Percentiles rank a stretch among this genome's conserved stretches.
Conservation (phyloP, 2,329 filamentous ascomycete species). For the Penicillium capsulatum region DNA sequence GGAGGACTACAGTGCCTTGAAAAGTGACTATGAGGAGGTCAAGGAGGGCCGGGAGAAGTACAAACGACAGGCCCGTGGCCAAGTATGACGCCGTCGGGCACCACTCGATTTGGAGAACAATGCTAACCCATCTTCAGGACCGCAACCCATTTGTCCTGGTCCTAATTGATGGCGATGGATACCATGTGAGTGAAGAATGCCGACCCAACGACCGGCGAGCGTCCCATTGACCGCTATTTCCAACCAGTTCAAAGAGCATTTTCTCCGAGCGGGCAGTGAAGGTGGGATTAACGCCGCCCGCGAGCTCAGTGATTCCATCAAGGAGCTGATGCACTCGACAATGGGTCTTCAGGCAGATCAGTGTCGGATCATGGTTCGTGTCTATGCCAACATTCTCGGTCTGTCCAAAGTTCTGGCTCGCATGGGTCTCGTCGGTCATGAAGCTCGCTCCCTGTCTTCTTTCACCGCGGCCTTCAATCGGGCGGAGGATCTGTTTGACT, state of each 20-base stretch:
- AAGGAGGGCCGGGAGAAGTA: conserved; percentile 53
- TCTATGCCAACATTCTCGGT: conserved; percentile 55
- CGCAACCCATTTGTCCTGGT: conserved; percentile 59
- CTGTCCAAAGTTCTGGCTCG: conserved; percentile 51
- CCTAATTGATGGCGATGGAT: conserved; percentile 60
- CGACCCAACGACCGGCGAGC: too few species aligned
- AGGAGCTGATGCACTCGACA: conserved; percentile 41
- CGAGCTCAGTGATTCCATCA: conserved; percentile 50
- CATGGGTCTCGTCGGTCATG: conserved; percentile 48
- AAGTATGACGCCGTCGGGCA: conserved; percentile 27
- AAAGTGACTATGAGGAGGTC: conserved; percentile 56
- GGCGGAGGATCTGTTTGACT: conserved; percentile 57
- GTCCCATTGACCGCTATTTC: not conserved
- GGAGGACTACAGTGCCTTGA: conserved; percentile 53
- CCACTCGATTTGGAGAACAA: conserved; percentile 1
- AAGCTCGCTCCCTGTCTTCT: conserved; percentile 54
- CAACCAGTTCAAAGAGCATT: conserved; percentile 55
- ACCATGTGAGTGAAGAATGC: conserved; percentile 34
- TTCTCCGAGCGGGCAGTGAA: conserved; percentile 47
- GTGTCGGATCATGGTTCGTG: conserved; percentile 53
- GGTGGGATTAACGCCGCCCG: conserved; percentile 56
- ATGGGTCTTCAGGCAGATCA: conserved; percentile 47
- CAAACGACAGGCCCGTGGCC: conserved; percentile 49
- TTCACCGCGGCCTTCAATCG: conserved; percentile 57
- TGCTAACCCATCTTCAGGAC: conserved; percentile 29